Evolutionary conservation across 768 basidiomycete species (phyloP).

Genomic region (Russula vinacea): DNA sequence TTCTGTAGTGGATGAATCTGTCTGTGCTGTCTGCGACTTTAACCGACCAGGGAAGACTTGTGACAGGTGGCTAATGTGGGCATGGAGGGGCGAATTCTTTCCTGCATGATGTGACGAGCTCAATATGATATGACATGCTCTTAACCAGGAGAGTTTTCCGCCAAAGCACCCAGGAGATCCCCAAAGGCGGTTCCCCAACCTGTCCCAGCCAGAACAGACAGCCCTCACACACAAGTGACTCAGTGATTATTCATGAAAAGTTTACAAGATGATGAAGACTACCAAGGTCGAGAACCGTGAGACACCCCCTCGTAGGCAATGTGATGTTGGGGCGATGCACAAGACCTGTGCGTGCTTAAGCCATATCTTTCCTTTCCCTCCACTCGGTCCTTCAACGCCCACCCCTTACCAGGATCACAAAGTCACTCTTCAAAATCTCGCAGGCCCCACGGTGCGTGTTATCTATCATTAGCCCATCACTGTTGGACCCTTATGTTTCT

Average conservation of each 20-base stretch:
- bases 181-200: slow-evolving; percentile 77
- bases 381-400: slow-evolving; percentile 38
- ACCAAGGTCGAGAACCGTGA: slow-evolving; percentile 92
- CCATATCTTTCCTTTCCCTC: slow-evolving; percentile 40
- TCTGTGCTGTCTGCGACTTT: slow-evolving; percentile 97
- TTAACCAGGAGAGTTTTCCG: slow-evolving; percentile 93
- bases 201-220: slow-evolving; percentile 81
- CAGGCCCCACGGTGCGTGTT: slow-evolving; percentile 57
- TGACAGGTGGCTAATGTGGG: slow-evolving; percentile 92
- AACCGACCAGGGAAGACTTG: slow-evolving; percentile 95
- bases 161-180: slow-evolving; percentile 70
- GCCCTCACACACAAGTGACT: slow-evolving; percentile 93
- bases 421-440: slow-evolving; percentile 53
- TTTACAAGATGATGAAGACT: slow-evolving; percentile 98
- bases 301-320: no score
- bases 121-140: slow-evolving; percentile 97
- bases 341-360: no score
- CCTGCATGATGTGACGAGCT: slow-evolving; percentile 97
- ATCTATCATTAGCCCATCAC: neutral
- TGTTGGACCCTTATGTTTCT: slow-evolving; percentile 3
- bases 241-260: slow-evolving; percentile 97
- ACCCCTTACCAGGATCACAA: slow-evolving; percentile 41
- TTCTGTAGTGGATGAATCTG: slow-evolving; percentile 93
- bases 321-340: no score
- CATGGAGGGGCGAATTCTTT: slow-evolving; percentile 98